These are phyloP conservation scores for Gentiana macrophylla DNA, from an alignment of 257 asterid species.

Conservation along the genomic window DNA sequence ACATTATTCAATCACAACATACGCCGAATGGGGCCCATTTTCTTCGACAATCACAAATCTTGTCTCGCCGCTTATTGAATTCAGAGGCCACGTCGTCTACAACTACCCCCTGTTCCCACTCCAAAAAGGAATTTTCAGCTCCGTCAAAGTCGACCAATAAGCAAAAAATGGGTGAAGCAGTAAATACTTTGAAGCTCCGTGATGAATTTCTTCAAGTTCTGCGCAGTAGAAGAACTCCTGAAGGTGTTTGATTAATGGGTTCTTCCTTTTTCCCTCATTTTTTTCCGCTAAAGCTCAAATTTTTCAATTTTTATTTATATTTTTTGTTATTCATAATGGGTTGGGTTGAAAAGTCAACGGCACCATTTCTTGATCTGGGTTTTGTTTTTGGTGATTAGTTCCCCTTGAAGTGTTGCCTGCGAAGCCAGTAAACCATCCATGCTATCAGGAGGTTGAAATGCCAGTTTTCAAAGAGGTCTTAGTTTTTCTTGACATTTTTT, in stretches of 20 bases:
- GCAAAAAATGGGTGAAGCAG: slow-evolving; percentile 10
- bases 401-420: slow-evolving; percentile 55
- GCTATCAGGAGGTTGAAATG: slow-evolving; percentile 62
- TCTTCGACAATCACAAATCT: neutral
- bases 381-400: slow-evolving; percentile 27
- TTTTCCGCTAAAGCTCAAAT: neutral
- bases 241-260: slow-evolving; percentile 26
- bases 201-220: slow-evolving; percentile 53
- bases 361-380: neutral
- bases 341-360: neutral
- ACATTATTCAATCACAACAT: too few species aligned
- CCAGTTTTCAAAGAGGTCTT: slow-evolving; percentile 65
- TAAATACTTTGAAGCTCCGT: slow-evolving; percentile 35
- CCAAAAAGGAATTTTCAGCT: neutral
- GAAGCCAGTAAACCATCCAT: slow-evolving; percentile 59
- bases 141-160: neutral
- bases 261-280: neutral
- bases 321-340: neutral
- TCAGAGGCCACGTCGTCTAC: neutral
- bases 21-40: too few species aligned
- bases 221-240: slow-evolving; percentile 49
- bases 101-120: neutral
- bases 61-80: neutral
- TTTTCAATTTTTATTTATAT: neutral
- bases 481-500: neutral